Conservation (phyloP, 2,329 filamentous ascomycete genomes). For the Aspergillus hiratsukae region DNA sequence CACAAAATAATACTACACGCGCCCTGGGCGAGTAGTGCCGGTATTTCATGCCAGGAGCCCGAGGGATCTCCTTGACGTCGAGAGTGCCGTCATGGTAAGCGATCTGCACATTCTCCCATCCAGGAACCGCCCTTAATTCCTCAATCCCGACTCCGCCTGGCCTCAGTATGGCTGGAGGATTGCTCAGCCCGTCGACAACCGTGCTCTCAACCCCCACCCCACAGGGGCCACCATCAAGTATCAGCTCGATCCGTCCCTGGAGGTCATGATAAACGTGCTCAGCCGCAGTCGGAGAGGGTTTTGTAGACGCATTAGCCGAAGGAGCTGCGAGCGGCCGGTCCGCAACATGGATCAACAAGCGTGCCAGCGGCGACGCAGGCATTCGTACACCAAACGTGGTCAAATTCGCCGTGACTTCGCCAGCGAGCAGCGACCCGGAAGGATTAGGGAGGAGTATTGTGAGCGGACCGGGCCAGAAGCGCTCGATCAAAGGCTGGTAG, state of each 20-base stretch:
- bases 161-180: constrained; percentile 74
- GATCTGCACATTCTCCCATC: constrained; percentile 74
- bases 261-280: constrained; percentile 86
- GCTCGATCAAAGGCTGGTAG: constrained; percentile 71
- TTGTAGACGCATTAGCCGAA: constrained; percentile 90
- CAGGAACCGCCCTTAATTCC: constrained; percentile 65
- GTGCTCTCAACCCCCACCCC: constrained; percentile 92
- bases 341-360: constrained; percentile 76
- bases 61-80: constrained; percentile 60
- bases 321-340: constrained; percentile 81
- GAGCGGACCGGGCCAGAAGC: constrained; percentile 91
- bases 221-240: constrained; percentile 84
- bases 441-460: constrained; percentile 85
- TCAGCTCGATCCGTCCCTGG: constrained; percentile 72
- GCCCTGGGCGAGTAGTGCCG: constrained; percentile 95
- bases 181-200: constrained; percentile 83
- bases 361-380: constrained; percentile 77
- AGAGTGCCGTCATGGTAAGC: constrained; percentile 76
- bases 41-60: constrained; percentile 98
- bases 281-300: constrained; percentile 85
- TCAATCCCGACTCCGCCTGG: constrained; percentile 86
- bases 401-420: constrained; percentile 87
- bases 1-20: constrained; percentile 76
- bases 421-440: constrained; percentile 64
- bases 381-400: constrained; percentile 85